Percentiles rank a stretch among this genome's conserved stretches.
These are phyloP conservation scores for Aspergillus alliaceus DNA, from an alignment of 2,329 filamentous ascomycete genomes.

Conservation along the genomic window DNA sequence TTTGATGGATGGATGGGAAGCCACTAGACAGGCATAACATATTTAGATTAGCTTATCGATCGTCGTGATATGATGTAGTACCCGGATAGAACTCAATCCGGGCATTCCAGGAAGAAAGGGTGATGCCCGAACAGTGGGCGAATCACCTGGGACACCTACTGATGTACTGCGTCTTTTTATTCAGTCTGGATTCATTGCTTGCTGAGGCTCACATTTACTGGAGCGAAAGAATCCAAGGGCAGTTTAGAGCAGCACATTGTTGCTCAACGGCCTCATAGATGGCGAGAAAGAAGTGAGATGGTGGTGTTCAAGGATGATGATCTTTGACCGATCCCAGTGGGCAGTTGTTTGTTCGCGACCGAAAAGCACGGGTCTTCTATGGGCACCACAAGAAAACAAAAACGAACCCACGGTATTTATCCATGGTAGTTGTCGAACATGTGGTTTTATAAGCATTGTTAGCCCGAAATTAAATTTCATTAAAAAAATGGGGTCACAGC, in stretches of 20 bases:
- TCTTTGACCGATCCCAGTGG: constrained; percentile 4
- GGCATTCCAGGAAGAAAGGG: not conserved
- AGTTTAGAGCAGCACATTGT: constrained; percentile 21
- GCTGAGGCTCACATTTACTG: constrained; percentile 13
- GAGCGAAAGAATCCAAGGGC: constrained; percentile 14
- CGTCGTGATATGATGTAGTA: not conserved
- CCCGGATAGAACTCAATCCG: not conserved
- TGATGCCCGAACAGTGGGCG: not conserved
- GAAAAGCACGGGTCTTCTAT: constrained; percentile 1
- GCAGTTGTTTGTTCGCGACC: constrained; percentile 6
- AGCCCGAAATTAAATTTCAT: too few species aligned
- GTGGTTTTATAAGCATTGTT: too few species aligned
- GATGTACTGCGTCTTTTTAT: constrained; percentile 13
- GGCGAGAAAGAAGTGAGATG: constrained; percentile 1
- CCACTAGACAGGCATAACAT: constrained; percentile 28
- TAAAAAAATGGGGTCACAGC: too few species aligned
- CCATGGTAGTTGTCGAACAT: not conserved
- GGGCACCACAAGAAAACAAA: not conserved
- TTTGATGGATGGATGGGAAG: constrained; percentile 39
- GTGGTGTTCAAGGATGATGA: constrained; percentile 4
- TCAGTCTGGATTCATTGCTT: constrained; percentile 18
- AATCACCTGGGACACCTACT: constrained; percentile 18
- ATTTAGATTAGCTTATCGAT: constrained; percentile 8
- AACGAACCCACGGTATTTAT: not conserved
- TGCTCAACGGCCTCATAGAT: constrained; percentile 14